phyloP scores from a whole-genome alignment of 164 flowering plant genomes.

The Aristolochia contorta region DNA sequence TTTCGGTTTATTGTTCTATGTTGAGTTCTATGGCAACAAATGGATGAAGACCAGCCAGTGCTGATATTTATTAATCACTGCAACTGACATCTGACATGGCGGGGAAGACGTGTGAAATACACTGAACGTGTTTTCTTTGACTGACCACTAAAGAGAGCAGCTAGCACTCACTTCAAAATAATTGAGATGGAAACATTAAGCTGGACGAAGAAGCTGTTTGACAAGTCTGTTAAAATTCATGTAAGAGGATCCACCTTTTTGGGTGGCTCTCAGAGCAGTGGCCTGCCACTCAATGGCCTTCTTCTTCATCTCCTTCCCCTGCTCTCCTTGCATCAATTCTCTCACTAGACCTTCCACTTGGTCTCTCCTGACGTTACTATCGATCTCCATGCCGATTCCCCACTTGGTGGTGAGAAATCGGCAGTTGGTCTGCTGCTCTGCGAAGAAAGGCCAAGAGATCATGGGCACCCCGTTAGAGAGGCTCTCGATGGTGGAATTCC shows the following conservation, averaged over 20 bases:
- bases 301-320: conserved; percentile 18
- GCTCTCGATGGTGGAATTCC: conserved; percentile 28
- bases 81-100: too few species aligned
- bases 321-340: conserved; percentile 23
- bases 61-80: too few species aligned
- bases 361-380: conserved; percentile 12
- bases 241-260: conserved; percentile 13
- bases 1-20: too few species aligned
- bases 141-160: too few species aligned
- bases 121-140: too few species aligned
- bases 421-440: conserved; percentile 20
- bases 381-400: conserved; percentile 22
- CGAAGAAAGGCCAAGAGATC: conserved; percentile 28
- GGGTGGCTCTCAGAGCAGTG: conserved; percentile 10
- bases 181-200: too few species aligned
- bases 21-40: too few species aligned
- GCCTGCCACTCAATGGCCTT: conserved; percentile 17
- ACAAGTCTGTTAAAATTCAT: conserved; percentile 15
- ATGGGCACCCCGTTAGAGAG: conserved; percentile 20
- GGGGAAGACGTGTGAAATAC: too few species aligned
- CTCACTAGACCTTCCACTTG: conserved; percentile 19
- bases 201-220: conserved; percentile 1
- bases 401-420: conserved; percentile 13
- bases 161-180: too few species aligned
- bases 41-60: too few species aligned